Conservation (phyloP, 768 basidiomycete species). For the Rhizopogon vinicolor region DNA sequence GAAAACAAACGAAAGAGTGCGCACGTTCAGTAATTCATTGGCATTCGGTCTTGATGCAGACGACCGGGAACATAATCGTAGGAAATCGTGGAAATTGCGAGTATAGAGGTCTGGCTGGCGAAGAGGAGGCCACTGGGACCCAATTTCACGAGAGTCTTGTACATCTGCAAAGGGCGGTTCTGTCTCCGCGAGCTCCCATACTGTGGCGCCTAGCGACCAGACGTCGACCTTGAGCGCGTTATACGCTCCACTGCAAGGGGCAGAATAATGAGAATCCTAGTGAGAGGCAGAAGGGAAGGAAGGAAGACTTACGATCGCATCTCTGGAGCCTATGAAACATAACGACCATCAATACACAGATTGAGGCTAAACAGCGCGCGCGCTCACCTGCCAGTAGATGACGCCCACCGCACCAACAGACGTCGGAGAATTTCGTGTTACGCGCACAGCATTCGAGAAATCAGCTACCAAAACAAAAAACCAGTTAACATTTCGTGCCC, state of each 20-base stretch:
- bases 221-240: conserved; percentile 72
- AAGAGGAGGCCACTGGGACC: conserved; percentile 63
- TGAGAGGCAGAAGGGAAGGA: not conserved
- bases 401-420: conserved; percentile 64
- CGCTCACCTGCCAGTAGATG: conserved; percentile 70
- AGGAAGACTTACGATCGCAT: conserved; percentile 52
- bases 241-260: conserved; percentile 53
- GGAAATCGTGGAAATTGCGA: conserved; percentile 68
- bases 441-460: conserved; percentile 71
- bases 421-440: conserved; percentile 46
- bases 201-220: conserved; percentile 80
- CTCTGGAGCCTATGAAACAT: conserved; percentile 55
- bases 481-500: not conserved
- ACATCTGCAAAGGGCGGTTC: conserved; percentile 67
- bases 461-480: conserved; percentile 48
- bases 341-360: not conserved
- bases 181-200: conserved; percentile 78
- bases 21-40: conserved; percentile 53
- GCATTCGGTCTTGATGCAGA: conserved; percentile 51
- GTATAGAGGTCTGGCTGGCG: conserved; percentile 56
- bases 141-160: conserved; percentile 39
- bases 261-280: conserved; percentile 6
- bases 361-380: not conserved
- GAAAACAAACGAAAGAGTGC: conserved; percentile 16
- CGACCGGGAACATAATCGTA: conserved; percentile 62